Evolutionary conservation across 2,329 filamentous ascomycete species (phyloP), one percentile per base, ranked within the genome.

Genomic region (Lasiodiplodia citricola): DNA sequence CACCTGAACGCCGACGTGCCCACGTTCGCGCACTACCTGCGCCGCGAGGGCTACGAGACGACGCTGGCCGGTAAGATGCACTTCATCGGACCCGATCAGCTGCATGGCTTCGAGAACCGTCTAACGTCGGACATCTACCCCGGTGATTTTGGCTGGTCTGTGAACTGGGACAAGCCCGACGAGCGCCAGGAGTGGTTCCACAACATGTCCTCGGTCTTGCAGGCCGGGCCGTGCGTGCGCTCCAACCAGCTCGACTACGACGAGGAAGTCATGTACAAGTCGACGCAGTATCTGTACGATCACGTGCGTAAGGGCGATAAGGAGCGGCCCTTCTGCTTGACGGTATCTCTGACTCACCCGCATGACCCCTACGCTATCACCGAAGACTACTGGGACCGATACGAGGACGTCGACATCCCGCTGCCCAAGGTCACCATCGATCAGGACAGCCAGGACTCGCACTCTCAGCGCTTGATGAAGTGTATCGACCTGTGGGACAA

Each of bases 241-340:
- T 97, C 93, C 81, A 97, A 97, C 82, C 94, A 97, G 84, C 87
- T 97, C 65, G 94, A 97, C 79, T 97, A 95, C 75, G 94, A 97
- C 75, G 94, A 97, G 82, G 94, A 97, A 81, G 93, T 97, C 78
- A 95, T 97, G 90, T 95, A 92, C 84, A 92, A 91, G 80, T 92
- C 92, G 63, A 92, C 90, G 52, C 94, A 97, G 80, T 97, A 94
- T 78, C 84, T 97, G 62, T 97, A 95, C 81, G 92, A 97, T 80
- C 91, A 96, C 76, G 92, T 96, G 47, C 91, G 94, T n/a, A 87
- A 93, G 77, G 91, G 92, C 11, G 84, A 87, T 67, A 86, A 88
- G 73, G 88, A 78, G 91, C 73, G 78, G 55, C 94, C 94, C 0
- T 97, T 97, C 80, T 92, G 90, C 75, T 82, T 97, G 83, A 97